Evolutionary conservation across 1,284 basidiomycete genomes (phyloP).

Genomic region (Neonothopanus nambi): DNA sequence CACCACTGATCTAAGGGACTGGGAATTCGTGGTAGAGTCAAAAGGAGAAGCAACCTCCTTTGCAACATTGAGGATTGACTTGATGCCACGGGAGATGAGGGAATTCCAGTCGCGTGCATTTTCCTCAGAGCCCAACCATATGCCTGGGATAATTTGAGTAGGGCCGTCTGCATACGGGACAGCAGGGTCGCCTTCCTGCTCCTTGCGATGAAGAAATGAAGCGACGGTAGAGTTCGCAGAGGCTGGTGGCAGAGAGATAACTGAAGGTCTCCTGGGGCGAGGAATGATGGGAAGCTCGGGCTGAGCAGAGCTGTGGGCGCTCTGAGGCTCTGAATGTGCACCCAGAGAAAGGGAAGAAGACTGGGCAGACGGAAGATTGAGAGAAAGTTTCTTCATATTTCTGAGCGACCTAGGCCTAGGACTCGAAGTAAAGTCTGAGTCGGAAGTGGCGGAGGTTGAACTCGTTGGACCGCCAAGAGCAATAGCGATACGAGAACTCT

Average conservation of each 20-base stretch:
- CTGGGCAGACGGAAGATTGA: constrained; percentile 61
- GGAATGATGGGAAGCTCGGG: constrained; percentile 27
- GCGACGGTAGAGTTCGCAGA: constrained; percentile 41
- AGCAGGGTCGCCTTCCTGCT: constrained; percentile 58
- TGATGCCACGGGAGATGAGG: constrained; percentile 75
- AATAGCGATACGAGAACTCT: constrained; percentile 48
- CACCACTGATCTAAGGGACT: constrained; percentile 55
- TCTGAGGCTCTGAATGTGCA: constrained; percentile 33
- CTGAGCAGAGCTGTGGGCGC: constrained; percentile 23
- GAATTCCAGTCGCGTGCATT: constrained; percentile 80
- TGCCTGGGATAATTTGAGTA: constrained; percentile 83
- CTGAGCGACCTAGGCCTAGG: constrained; percentile 44
- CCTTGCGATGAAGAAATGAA: constrained; percentile 58
- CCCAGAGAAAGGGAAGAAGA: constrained; percentile 55
- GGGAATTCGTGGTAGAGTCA: constrained; percentile 43
- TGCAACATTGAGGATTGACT: constrained; percentile 90
- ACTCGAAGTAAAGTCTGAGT: constrained; percentile 44
- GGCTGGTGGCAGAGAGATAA: constrained; percentile 58
- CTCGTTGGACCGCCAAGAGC: constrained; percentile 49
- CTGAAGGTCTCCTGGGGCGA: constrained; percentile 57
- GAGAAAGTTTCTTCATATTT: constrained; percentile 77
- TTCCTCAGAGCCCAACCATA: constrained; percentile 94
- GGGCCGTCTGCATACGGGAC: constrained; percentile 86
- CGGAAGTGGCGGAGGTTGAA: constrained; percentile 53
- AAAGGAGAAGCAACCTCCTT: constrained; percentile 88